phyloP scores from a whole-genome alignment of 148 eudicot species.

The Rhododendron griersonianum region DNA sequence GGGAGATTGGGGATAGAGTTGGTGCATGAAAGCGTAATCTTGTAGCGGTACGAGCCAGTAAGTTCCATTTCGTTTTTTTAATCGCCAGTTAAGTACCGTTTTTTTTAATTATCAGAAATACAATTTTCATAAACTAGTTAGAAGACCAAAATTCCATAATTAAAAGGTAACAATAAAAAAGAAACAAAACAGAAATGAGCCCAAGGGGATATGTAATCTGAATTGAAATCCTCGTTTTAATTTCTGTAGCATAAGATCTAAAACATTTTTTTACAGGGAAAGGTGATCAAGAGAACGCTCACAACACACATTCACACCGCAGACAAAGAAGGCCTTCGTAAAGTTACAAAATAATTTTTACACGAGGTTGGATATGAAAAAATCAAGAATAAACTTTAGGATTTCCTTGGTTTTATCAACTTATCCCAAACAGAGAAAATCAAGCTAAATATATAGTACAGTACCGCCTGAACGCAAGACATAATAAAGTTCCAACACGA shows the following conservation, averaged over 20 bases:
- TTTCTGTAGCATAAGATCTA: background rate
- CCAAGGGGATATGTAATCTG: background rate
- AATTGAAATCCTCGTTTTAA: background rate
- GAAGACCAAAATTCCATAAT: background rate
- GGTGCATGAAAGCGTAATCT: no score
- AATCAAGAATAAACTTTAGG: slow-evolving; percentile 4
- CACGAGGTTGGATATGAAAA: background rate
- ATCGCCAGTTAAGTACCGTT: no score
- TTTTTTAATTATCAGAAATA: no score
- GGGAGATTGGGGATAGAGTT: background rate
- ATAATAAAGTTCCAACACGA: slow-evolving; percentile 87
- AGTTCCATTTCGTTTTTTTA: no score
- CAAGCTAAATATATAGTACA: slow-evolving; percentile 53
- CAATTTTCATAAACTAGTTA: background rate
- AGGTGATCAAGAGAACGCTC: background rate
- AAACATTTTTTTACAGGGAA: background rate
- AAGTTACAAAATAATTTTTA: background rate
- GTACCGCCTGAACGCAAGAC: slow-evolving; percentile 56
- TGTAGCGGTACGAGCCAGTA: no score
- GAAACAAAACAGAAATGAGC: background rate
- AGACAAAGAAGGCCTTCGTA: background rate
- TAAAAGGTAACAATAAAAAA: background rate
- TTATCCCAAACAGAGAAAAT: slow-evolving; percentile 66
- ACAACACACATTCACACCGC: background rate
- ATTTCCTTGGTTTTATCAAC: slow-evolving; percentile 32